Conservation (phyloP, 495 filamentous ascomycete species). For the Penicillium steckii region DNA sequence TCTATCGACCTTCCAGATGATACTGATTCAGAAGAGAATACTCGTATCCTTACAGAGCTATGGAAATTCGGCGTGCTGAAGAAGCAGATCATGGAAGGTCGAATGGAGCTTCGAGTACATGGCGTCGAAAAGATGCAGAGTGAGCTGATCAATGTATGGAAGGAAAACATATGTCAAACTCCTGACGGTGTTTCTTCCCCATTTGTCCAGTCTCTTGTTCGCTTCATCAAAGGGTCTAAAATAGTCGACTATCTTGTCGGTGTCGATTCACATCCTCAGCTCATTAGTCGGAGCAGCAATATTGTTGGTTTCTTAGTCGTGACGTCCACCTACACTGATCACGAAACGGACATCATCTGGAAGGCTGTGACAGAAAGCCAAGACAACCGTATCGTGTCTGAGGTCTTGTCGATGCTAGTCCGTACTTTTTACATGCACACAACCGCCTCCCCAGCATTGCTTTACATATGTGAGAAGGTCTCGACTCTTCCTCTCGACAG, state of each 20-base stretch:
- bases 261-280: slow-evolving; percentile 85
- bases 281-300: slow-evolving; percentile 78
- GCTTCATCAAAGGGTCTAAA: slow-evolving; percentile 61
- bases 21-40: slow-evolving; percentile 21
- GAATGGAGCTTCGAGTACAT: slow-evolving; percentile 83
- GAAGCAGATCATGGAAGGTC: slow-evolving; percentile 73
- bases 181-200: slow-evolving; percentile 41
- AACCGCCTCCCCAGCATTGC: slow-evolving; percentile 44
- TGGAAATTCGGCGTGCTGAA: slow-evolving; percentile 72
- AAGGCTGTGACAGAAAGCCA: slow-evolving; percentile 76
- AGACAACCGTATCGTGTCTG: slow-evolving; percentile 79
- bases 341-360: slow-evolving; percentile 82
- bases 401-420: slow-evolving; percentile 72
- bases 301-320: slow-evolving; percentile 88
- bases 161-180: slow-evolving; percentile 46
- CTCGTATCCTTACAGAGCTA: slow-evolving; percentile 50
- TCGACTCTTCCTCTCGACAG: slow-evolving; percentile 62
- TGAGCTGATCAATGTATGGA: slow-evolving; percentile 67
- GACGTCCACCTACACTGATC: slow-evolving; percentile 67
- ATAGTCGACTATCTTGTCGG: slow-evolving; percentile 86
- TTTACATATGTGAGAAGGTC: slow-evolving; percentile 76
- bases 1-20: slow-evolving; percentile 40
- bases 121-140: slow-evolving; percentile 68
- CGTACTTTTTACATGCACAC: slow-evolving; percentile 60
- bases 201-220: slow-evolving; percentile 61